A percentile compares a stretch with the other conserved stretches of the same genome.
Evolutionary conservation across 805 yeast species (phyloP).

Genomic region (Komagataella pastoris): DNA sequence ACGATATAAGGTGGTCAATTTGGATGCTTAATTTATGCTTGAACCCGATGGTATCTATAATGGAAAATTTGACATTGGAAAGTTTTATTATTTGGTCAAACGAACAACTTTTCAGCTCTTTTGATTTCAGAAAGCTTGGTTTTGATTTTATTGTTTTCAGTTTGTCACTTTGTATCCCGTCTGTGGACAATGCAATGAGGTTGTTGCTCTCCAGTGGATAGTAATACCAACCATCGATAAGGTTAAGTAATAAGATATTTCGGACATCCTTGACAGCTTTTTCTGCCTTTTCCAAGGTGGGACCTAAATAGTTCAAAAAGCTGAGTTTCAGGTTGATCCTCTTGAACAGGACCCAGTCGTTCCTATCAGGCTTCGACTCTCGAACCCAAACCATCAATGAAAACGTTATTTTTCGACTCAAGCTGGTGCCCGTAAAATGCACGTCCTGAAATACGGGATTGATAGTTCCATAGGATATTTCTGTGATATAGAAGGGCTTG

Average conservation of each 20-base stretch:
- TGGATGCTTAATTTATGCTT: slow-evolving; percentile 1
- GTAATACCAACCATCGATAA: slow-evolving; percentile 20
- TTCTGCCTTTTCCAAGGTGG: slow-evolving; percentile 10
- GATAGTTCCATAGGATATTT: slow-evolving; percentile 13
- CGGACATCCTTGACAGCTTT: slow-evolving; percentile 7
- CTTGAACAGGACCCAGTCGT: slow-evolving; percentile 12
- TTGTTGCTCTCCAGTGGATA: background rate
- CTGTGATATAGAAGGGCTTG: slow-evolving; percentile 21
- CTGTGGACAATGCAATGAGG: slow-evolving; percentile 4
- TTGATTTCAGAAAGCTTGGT: background rate
- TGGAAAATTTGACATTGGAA: slow-evolving; percentile 22
- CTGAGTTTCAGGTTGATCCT: slow-evolving; percentile 16
- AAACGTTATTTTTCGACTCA: slow-evolving; percentile 3
- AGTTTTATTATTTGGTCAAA: slow-evolving; percentile 29
- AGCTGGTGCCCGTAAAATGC: slow-evolving; percentile 5
- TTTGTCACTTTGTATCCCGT: background rate
- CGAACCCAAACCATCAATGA: slow-evolving; percentile 10
- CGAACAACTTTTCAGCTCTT: slow-evolving; percentile 10
- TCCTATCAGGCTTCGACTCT: background rate
- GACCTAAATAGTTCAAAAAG: slow-evolving; percentile 18
- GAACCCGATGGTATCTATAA: slow-evolving; percentile 16
- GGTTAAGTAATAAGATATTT: slow-evolving; percentile 13
- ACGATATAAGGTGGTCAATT: slow-evolving; percentile 4
- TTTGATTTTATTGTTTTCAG: background rate
- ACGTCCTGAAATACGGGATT: slow-evolving; percentile 18